Conservation (phyloP, 2,329 filamentous ascomycete species). For the Apiospora kogelbergensis region DNA sequence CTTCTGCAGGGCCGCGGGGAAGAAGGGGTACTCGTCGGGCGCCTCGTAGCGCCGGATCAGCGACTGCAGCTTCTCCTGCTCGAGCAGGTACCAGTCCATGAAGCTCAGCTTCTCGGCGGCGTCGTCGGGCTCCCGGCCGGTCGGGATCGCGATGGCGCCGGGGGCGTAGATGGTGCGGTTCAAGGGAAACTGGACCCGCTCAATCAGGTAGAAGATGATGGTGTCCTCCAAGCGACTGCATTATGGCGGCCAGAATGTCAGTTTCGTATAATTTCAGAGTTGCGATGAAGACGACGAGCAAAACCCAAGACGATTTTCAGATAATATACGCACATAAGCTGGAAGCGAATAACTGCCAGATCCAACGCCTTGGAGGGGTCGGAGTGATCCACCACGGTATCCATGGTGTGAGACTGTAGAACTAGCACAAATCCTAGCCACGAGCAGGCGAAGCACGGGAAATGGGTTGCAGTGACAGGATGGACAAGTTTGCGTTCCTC, state of each 20-base stretch:
- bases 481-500: not conserved
- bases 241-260: not conserved
- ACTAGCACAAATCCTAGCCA: not conserved
- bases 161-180: slow-evolving; percentile 85
- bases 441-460: not conserved
- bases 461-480: not conserved
- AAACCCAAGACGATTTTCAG: slow-evolving; percentile 10
- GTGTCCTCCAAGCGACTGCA: slow-evolving; percentile 91
- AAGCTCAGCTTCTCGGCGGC: slow-evolving; percentile 64
- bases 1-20: slow-evolving; percentile 73
- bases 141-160: slow-evolving; percentile 76
- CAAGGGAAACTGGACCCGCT: slow-evolving; percentile 94
- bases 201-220: slow-evolving; percentile 95
- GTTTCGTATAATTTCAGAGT: not conserved
- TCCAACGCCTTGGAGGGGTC: slow-evolving; percentile 85
- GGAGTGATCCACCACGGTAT: slow-evolving; percentile 83
- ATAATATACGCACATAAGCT: slow-evolving; percentile 71
- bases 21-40: slow-evolving; percentile 97
- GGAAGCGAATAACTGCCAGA: slow-evolving; percentile 87
- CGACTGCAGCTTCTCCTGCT: slow-evolving; percentile 90
- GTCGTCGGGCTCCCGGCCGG: slow-evolving; percentile 53
- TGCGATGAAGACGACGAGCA: not conserved
- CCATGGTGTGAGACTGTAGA: slow-evolving; percentile 57
- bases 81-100: slow-evolving; percentile 88
- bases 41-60: slow-evolving; percentile 92